Evolutionary conservation across 257 asterid species (phyloP), one percentile per base, ranked within the genome.

Genomic region (Echium plantagineum): DNA sequence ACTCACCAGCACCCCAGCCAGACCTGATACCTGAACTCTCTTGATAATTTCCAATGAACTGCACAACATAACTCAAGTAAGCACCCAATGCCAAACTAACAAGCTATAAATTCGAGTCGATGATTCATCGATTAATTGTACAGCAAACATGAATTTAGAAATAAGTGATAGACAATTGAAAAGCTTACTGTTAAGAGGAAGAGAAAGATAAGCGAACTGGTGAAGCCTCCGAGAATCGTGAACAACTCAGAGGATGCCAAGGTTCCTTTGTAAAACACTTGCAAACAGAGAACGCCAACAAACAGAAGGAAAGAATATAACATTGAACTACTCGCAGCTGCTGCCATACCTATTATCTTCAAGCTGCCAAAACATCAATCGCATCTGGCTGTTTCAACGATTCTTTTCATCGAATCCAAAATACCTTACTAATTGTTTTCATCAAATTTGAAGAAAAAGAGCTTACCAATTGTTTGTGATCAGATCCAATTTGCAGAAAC

Each of bases 1-100:
- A 74, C 87, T 75, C 70, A 91, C 98, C 96, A 26, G 98, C 73
- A 63, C 98, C 98, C 96, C 96, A 91, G 62, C 98, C 98, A 52
- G 90, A 80, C 84, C 71, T 84, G 73, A 60, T 68, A 72, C 96
- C 94, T 66, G 60, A 65, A 15, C 88, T 77, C 75, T 91, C 98
- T 81, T 88, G 98, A 81, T 83, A 91, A 79, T 91, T 91, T 59
- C 96, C 98, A 15, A 90, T 82, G 76, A 90, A 83, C 98, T 90
- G 86, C 60, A 72, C 64, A 18, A 66, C 57, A 67, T 59, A 30
- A 64, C 51, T 57, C 71, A 79, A 69, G 72, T 69, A 74, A 78
- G 52, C 58, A 49, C 58, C 24, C 63, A 48, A 19, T 4, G 35
- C 47, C n/a, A 31, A 32, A 22, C 54, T 31, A 30, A 12, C 1